Evolutionary conservation across 2,329 filamentous ascomycete species (phyloP).

Genomic region (Zalaria sp.): DNA sequence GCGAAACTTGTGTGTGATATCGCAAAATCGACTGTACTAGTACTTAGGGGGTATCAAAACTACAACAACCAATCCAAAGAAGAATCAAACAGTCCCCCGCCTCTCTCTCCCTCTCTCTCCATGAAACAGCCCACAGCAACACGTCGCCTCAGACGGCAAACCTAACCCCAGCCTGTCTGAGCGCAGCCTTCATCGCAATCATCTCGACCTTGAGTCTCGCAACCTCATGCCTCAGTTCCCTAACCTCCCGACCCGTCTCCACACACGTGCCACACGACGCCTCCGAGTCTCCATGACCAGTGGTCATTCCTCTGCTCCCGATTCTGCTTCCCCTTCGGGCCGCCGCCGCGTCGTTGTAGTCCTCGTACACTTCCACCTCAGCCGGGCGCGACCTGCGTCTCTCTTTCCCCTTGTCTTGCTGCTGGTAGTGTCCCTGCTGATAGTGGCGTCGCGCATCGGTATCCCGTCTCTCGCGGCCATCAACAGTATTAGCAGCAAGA

Average conservation of each 20-base stretch:
- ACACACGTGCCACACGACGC: background rate
- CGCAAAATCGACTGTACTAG: too few species aligned
- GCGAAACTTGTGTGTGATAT: too few species aligned
- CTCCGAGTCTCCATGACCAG: background rate
- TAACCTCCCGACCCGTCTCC: background rate
- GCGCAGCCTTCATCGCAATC: constrained; percentile 6
- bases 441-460: too few species aligned
- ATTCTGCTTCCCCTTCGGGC: background rate
- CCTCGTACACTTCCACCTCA: background rate
- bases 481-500: too few species aligned
- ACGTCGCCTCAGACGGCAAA: too few species aligned
- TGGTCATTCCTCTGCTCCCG: background rate
- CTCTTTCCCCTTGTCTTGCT: background rate
- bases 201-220: constrained; percentile 5
- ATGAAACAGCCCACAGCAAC: too few species aligned
- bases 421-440: background rate
- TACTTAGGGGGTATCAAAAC: too few species aligned
- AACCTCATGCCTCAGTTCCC: constrained; percentile 4
- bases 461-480: too few species aligned
- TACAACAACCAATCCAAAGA: too few species aligned
- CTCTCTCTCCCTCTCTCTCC: too few species aligned
- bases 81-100: too few species aligned
- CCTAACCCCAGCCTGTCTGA: background rate
- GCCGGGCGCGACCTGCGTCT: background rate
- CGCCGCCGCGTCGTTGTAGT: background rate